Evolutionary conservation across 169 alveolate species (phyloP).

Genomic region (Plasmodium sp.): DNA sequence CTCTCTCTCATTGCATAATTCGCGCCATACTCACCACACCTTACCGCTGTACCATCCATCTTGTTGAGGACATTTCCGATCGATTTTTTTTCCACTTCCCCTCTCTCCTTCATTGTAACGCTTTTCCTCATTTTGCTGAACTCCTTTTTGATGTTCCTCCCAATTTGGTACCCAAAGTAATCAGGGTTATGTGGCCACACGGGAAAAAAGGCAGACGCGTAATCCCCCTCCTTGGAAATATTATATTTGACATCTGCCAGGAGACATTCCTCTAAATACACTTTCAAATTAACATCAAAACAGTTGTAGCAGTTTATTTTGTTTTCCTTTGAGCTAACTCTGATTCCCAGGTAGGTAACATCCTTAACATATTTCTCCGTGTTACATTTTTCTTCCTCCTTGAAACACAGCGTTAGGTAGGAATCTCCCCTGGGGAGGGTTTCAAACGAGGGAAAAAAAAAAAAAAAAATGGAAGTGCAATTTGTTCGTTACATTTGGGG

Average conservation of each 20-base stretch:
- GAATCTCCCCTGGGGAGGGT: slow-evolving; percentile 12
- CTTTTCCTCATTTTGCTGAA: slow-evolving; percentile 6
- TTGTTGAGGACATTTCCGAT: slow-evolving; percentile 9
- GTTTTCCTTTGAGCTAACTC: slow-evolving; percentile 63
- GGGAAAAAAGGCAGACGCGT: slow-evolving; percentile 57
- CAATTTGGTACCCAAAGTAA: slow-evolving; percentile 45
- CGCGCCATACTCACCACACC: not conserved
- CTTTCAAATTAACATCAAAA: slow-evolving; percentile 40
- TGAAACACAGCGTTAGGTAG: slow-evolving; percentile 17
- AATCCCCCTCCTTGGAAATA: slow-evolving; percentile 28
- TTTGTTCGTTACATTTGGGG: not conserved
- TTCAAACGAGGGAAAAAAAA: not conserved
- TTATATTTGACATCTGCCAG: slow-evolving; percentile 24
- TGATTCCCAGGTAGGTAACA: slow-evolving; percentile 23
- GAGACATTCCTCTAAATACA: slow-evolving; percentile 4
- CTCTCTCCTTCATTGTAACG: not conserved
- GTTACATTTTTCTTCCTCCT: slow-evolving; percentile 60
- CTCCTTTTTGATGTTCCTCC: slow-evolving; percentile 38
- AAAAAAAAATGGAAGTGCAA: not conserved
- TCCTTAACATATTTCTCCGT: slow-evolving; percentile 27
- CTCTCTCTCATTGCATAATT: not conserved
- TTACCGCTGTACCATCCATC: not conserved
- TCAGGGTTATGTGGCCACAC: slow-evolving; percentile 67
- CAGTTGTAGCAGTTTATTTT: slow-evolving; percentile 56
- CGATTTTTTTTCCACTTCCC: not conserved